Evolutionary conservation across 129 eudicot genomes (phyloP).

Genomic region (Flaveria ramosissima): DNA sequence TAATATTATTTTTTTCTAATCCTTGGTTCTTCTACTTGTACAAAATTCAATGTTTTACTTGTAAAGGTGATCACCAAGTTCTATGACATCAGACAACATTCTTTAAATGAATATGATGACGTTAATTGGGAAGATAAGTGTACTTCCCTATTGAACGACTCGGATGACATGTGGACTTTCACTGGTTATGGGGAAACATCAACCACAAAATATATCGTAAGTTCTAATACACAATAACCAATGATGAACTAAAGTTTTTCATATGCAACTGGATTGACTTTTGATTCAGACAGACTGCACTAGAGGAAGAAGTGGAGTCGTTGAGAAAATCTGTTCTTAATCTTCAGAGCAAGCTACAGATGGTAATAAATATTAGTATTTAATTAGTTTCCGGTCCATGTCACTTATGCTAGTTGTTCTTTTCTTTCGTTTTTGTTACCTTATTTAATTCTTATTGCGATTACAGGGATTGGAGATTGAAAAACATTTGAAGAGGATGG

Average conservation of each 20-base stretch:
- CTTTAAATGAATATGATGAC: constrained; percentile 37
- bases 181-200: constrained; percentile 56
- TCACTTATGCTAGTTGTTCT: background rate
- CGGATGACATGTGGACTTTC: constrained; percentile 71
- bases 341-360: constrained; percentile 57
- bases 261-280: constrained; percentile 50
- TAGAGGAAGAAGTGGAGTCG: constrained; percentile 67
- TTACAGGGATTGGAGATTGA: constrained; percentile 83
- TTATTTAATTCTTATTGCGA: background rate
- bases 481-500: constrained; percentile 66
- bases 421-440: background rate
- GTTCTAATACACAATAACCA: constrained; percentile 25
- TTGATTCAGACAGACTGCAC: constrained; percentile 74
- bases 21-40: background rate
- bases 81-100: constrained; percentile 55
- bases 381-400: constrained; percentile 15
- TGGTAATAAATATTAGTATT: constrained; percentile 44
- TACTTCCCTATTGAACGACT: constrained; percentile 54
- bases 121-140: constrained; percentile 68
- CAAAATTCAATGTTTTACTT: constrained; percentile 8
- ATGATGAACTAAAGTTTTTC: background rate
- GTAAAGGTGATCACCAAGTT: constrained; percentile 71
- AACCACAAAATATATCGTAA: constrained; percentile 70
- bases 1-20: background rate
- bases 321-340: constrained; percentile 55